These are phyloP conservation scores for Monosporascus ibericus DNA, from an alignment of 2,329 filamentous ascomycete genomes.

Conservation along the genomic window DNA sequence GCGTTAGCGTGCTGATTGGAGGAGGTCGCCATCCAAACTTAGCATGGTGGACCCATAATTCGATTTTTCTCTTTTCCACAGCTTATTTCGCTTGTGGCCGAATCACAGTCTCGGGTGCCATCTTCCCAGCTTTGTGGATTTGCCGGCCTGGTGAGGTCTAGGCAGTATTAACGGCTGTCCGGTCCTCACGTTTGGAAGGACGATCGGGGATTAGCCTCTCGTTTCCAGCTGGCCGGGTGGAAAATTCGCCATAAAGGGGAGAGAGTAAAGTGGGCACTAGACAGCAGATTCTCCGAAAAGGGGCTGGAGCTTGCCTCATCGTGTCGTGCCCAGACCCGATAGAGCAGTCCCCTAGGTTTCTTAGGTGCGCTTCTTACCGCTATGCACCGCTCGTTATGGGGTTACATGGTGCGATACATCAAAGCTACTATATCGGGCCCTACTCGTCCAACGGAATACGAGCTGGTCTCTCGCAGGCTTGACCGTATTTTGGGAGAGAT, in stretches of 20 bases:
- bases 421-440: not conserved
- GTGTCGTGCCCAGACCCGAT: not conserved
- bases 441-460: not conserved
- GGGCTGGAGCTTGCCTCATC: not conserved
- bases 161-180: not conserved
- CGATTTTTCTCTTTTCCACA: not conserved
- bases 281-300: not conserved
- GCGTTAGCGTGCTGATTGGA: slow-evolving; percentile 3
- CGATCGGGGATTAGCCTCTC: too few species aligned
- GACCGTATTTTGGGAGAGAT: not conserved
- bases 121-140: not conserved
- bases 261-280: not conserved
- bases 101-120: slow-evolving; percentile 2
- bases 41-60: slow-evolving; percentile 5
- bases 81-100: slow-evolving; percentile 2
- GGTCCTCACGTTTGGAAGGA: not conserved
- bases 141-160: not conserved
- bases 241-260: not conserved
- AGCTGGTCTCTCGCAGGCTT: not conserved
- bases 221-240: not conserved
- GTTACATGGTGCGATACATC: not conserved
- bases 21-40: not conserved
- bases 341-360: not conserved
- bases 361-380: not conserved
- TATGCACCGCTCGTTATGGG: not conserved